phyloP scores from a whole-genome alignment of 352 stramenopile species.

The Hyaloperonospora brassicae region DNA sequence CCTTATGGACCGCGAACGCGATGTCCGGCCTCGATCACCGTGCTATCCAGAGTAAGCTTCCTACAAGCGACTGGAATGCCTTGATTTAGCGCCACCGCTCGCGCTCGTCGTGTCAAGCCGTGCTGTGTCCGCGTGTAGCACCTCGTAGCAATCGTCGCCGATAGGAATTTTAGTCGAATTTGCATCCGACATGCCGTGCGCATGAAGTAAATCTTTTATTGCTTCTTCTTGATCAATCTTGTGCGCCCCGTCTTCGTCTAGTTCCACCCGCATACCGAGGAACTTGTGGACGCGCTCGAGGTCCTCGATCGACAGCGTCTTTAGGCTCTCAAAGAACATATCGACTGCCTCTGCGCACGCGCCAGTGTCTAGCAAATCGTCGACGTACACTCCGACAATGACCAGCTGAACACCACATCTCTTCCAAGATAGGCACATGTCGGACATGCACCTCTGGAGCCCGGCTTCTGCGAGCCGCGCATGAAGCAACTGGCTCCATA shows the following conservation, averaged over 20 bases:
- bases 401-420: background rate
- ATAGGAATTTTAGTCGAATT: background rate
- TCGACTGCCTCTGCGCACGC: too few species aligned
- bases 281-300: background rate
- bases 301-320: background rate
- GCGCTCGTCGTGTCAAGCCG: too few species aligned
- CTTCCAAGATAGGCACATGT: background rate
- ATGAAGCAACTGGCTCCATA: constrained; percentile 16
- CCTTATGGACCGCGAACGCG: background rate
- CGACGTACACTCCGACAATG: background rate
- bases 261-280: background rate
- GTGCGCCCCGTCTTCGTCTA: background rate
- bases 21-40: background rate
- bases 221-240: background rate
- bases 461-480: background rate
- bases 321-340: too few species aligned
- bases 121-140: too few species aligned
- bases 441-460: background rate
- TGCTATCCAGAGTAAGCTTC: background rate
- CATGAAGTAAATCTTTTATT: background rate
- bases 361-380: too few species aligned
- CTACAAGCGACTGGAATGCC: background rate
- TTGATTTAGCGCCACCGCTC: too few species aligned
- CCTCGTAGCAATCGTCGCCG: too few species aligned
- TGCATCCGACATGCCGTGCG: background rate